Conservation (phyloP, 768 basidiomycete genomes). For the Polyporus arcularius region DNA sequence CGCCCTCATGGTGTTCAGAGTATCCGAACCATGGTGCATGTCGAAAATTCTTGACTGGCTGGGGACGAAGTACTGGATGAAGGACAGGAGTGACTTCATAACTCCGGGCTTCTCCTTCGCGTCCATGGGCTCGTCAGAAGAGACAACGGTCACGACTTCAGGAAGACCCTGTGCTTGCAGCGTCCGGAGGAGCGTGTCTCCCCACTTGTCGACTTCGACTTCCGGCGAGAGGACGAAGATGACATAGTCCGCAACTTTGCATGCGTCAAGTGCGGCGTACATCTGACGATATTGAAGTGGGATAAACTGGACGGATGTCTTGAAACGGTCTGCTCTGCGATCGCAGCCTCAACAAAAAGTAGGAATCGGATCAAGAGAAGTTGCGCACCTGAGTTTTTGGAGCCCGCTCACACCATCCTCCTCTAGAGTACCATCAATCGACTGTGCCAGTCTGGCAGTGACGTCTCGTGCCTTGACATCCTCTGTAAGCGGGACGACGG, state of each 20-base stretch:
- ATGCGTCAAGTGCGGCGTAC: slow-evolving; percentile 81
- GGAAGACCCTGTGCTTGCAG: slow-evolving; percentile 92
- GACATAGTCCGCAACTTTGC: slow-evolving; percentile 89
- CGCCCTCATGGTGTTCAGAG: slow-evolving; percentile 69
- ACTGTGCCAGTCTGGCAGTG: slow-evolving; percentile 57
- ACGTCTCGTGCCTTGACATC: slow-evolving; percentile 58
- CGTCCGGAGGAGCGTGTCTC: slow-evolving; percentile 84
- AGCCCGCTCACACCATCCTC: slow-evolving; percentile 54
- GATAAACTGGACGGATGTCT: slow-evolving; percentile 87
- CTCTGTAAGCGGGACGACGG: slow-evolving; percentile 79
- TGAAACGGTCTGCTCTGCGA: slow-evolving; percentile 84
- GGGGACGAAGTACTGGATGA: slow-evolving; percentile 94
- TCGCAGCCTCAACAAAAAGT: slow-evolving; percentile 2
- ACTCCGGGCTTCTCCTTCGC: slow-evolving; percentile 65
- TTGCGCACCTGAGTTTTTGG: slow-evolving; percentile 68
- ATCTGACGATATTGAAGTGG: slow-evolving; percentile 70
- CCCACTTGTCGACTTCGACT: slow-evolving; percentile 81
- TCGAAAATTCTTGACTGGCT: slow-evolving; percentile 77
- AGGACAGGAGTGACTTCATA: slow-evolving; percentile 88
- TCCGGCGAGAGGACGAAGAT: slow-evolving; percentile 80
- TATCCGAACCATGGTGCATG: slow-evolving; percentile 62
- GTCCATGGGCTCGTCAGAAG: slow-evolving; percentile 51
- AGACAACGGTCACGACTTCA: slow-evolving; percentile 73
- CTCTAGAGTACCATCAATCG: slow-evolving; percentile 55
- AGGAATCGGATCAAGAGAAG: not conserved